These are phyloP conservation scores for Exserohilum turcica DNA, from an alignment of 2,329 filamentous ascomycete genomes.

Conservation along the genomic window DNA sequence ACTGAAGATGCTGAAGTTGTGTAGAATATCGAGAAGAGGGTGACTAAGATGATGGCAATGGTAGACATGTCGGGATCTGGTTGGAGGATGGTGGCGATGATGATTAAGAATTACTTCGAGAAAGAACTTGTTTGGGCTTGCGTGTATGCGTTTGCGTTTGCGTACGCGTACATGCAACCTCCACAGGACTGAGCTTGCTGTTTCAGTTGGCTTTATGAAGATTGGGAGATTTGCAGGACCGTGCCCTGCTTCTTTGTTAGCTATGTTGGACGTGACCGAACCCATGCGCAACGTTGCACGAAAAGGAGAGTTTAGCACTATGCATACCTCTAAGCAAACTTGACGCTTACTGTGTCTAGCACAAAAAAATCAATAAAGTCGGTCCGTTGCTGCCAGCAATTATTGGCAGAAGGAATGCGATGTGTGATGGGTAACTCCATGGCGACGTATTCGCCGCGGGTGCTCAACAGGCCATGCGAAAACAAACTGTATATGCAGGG, in stretches of 20 bases:
- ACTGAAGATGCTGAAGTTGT: constrained; percentile 1
- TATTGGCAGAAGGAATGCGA: constrained; percentile 29
- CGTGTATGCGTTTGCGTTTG: constrained; percentile 18
- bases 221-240: background rate
- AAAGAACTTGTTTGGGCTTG: constrained; percentile 7
- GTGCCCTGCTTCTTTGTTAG: constrained; percentile 3
- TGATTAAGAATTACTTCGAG: constrained; percentile 11
- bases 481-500: background rate
- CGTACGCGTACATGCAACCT: constrained; percentile 3
- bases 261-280: background rate
- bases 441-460: constrained; percentile 30
- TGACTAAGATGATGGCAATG: constrained; percentile 12
- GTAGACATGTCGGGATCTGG: constrained; percentile 7
- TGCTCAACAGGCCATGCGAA: constrained; percentile 30
- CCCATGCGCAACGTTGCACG: background rate
- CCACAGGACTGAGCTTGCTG: background rate
- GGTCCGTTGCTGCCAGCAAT: constrained; percentile 28
- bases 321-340: constrained; percentile 5
- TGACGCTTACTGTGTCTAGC: constrained; percentile 6
- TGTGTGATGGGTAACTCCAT: constrained; percentile 34
- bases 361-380: constrained; percentile 12
- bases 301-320: background rate
- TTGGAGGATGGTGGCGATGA: background rate
- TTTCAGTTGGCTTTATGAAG: constrained; percentile 4
- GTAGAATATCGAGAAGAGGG: constrained; percentile 14